Evolutionary conservation across 306 rosid genomes (phyloP).

Genomic region (Arachis stenosperma): DNA sequence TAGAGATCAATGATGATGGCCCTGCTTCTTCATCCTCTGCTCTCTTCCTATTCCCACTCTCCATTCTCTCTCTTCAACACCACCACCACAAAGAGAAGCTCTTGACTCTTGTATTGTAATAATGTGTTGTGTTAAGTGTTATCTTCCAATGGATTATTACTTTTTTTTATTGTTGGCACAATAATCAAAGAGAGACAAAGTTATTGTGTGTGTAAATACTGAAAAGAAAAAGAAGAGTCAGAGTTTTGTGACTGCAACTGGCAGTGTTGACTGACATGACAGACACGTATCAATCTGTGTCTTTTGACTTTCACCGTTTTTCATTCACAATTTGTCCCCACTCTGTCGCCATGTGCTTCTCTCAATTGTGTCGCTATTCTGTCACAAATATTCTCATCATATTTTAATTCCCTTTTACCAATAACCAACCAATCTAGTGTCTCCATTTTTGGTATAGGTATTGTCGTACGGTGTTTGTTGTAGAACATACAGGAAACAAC

Average conservation of each 20-base stretch:
- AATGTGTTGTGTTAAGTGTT: not conserved
- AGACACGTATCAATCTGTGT: not conserved
- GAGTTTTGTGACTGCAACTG: not conserved
- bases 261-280: not conserved
- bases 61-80: slow-evolving; percentile 48
- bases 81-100: slow-evolving; percentile 1
- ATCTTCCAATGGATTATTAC: not conserved
- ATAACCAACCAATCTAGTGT: no score
- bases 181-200: slow-evolving; percentile 13
- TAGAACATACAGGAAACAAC: no score
- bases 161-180: not conserved
- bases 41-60: slow-evolving; percentile 56
- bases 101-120: not conserved
- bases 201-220: not conserved
- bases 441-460: not conserved
- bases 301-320: not conserved
- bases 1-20: slow-evolving; percentile 46
- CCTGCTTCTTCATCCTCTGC: slow-evolving; percentile 69
- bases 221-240: slow-evolving; percentile 9
- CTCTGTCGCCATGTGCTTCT: not conserved
- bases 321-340: slow-evolving; percentile 5
- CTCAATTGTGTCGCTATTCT: not conserved
- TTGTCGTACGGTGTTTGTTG: no score
- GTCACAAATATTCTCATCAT: not conserved
- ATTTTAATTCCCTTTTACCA: no score